A percentile compares a stretch with the other conserved stretches of the same genome.
phyloP scores from a whole-genome alignment of 805 yeast species.

The Lachancea quebecensis region DNA sequence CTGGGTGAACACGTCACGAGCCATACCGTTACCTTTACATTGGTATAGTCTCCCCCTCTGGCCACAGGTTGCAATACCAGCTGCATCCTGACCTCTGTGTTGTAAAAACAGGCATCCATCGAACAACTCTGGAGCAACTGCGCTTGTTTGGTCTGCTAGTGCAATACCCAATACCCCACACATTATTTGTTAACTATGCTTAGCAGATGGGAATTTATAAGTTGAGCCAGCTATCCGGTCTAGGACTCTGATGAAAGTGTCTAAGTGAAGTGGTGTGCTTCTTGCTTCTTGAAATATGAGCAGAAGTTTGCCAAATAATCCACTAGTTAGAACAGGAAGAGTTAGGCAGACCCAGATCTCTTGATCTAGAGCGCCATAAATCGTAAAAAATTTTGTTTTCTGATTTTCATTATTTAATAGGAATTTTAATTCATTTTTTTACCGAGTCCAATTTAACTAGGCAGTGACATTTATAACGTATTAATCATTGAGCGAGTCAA shows the following conservation, averaged over 20 bases:
- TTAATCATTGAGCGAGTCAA: neutral
- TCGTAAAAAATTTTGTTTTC: neutral
- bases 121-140: slow-evolving; percentile 82
- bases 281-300: too few relatives aligned
- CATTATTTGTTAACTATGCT: slow-evolving; percentile 39
- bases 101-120: slow-evolving; percentile 92
- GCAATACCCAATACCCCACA: slow-evolving; percentile 93
- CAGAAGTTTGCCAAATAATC: too few relatives aligned
- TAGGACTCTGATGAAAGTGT: neutral
- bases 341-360: neutral
- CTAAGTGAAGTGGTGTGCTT: too few relatives aligned
- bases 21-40: slow-evolving; percentile 99
- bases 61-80: slow-evolving; percentile 97
- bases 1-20: slow-evolving; percentile 91
- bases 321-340: neutral
- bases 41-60: slow-evolving; percentile 88
- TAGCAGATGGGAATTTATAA: neutral
- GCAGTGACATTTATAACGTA: neutral
- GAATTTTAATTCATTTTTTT: neutral
- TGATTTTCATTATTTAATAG: neutral
- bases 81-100: slow-evolving; percentile 98
- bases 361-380: neutral
- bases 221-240: neutral
- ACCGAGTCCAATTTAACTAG: neutral
- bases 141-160: slow-evolving; percentile 61